phyloP scores from a whole-genome alignment of 176 grass and related monocot species.

The Carex littledalei region DNA sequence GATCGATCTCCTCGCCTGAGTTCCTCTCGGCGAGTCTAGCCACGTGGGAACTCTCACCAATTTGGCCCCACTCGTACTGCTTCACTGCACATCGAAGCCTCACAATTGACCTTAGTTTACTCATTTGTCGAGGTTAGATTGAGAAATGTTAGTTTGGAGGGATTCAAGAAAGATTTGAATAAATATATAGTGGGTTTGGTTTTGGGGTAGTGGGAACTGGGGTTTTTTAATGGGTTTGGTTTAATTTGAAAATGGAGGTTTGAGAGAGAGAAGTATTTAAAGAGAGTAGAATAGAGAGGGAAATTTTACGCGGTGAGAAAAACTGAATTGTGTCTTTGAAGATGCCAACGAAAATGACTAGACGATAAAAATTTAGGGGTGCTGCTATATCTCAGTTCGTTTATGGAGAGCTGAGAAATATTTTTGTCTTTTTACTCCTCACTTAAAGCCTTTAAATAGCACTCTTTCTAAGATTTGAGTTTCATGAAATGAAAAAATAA shows the following conservation, averaged over 20 bases:
- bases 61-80: constrained; percentile 81
- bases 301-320: constrained; percentile 2
- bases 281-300: background rate
- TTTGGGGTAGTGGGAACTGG: background rate
- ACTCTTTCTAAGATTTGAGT: too few species aligned
- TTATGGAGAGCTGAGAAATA: too few species aligned
- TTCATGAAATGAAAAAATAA: too few species aligned
- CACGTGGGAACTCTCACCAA: constrained; percentile 41
- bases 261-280: constrained; percentile 6
- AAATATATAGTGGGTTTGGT: background rate
- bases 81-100: constrained; percentile 57
- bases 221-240: background rate
- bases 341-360: constrained; percentile 7
- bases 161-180: background rate
- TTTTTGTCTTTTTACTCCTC: too few species aligned
- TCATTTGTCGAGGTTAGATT: background rate
- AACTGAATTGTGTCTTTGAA: background rate
- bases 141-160: background rate
- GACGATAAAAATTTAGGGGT: too few species aligned
- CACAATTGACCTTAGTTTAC: constrained; percentile 1
- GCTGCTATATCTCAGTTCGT: too few species aligned
- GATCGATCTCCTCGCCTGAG: constrained; percentile 23
- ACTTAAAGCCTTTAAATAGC: too few species aligned
- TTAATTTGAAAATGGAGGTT: background rate
- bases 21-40: constrained; percentile 46